These are phyloP conservation scores for Rhizopus microsporus DNA, from an alignment of 371 early-diverging fungal species.

Conservation along the genomic window DNA sequence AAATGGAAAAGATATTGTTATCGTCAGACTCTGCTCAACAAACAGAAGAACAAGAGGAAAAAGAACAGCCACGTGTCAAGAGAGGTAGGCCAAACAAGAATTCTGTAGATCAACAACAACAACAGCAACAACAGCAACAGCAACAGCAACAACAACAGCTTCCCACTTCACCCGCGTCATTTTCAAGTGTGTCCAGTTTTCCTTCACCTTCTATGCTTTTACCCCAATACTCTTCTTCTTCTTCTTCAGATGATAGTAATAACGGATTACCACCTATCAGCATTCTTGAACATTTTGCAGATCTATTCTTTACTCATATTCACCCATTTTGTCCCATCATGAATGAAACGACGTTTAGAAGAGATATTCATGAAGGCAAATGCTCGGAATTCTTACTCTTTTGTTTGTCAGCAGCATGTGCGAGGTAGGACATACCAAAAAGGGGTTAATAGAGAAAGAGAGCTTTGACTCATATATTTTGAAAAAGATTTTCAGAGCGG, in stretches of 20 bases:
- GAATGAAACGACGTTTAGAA: conserved; percentile 37
- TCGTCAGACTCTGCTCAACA: conserved; percentile 14
- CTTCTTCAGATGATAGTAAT: not conserved
- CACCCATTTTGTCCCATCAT: conserved; percentile 53
- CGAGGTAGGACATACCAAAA: conserved; percentile 29
- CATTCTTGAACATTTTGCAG: conserved; percentile 54
- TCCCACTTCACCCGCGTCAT: conserved; percentile 18
- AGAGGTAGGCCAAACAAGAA: not conserved
- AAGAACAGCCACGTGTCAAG: not conserved
- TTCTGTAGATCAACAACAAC: not conserved
- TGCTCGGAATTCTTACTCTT: conserved; percentile 42
- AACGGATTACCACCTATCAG: conserved; percentile 35
- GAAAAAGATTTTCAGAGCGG: conserved; percentile 39
- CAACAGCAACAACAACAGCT: conserved; percentile 4
- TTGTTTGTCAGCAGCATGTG: conserved; percentile 37
- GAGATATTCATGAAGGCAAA: conserved; percentile 27
- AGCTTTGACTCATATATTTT: not conserved
- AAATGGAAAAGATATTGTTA: conserved; percentile 67
- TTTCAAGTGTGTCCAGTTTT: conserved; percentile 18
- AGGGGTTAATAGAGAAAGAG: not conserved
- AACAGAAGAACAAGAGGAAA: not conserved
- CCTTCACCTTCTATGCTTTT: conserved; percentile 13
- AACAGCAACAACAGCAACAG: conserved; percentile 5
- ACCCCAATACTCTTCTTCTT: not conserved
- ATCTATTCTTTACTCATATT: conserved; percentile 54